These are phyloP conservation scores for Hypoxylon fuscum DNA, from an alignment of 495 filamentous ascomycete genomes.

Conservation along the genomic window DNA sequence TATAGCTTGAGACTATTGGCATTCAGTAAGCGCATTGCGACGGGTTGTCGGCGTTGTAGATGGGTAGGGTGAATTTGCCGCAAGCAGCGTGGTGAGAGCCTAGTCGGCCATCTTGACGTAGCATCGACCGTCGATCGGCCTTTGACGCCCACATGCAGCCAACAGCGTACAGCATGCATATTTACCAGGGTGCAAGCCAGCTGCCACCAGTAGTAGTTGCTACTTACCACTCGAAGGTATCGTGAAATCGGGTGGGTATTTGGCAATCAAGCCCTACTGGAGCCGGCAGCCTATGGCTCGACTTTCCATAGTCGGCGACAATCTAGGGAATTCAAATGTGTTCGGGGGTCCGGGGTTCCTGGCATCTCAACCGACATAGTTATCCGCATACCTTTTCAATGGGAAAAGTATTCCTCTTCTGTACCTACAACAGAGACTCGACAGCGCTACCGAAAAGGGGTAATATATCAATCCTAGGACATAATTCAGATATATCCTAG, in stretches of 20 bases:
- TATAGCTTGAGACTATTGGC: conserved; percentile 28
- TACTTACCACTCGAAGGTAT: not conserved
- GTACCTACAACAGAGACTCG: too few relatives aligned
- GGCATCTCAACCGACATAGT: not conserved
- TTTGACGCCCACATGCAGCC: not conserved
- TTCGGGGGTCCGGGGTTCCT: not conserved
- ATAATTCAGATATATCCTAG: too few relatives aligned
- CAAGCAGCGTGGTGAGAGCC: conserved; percentile 1
- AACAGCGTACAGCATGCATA: not conserved
- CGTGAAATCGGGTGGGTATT: not conserved
- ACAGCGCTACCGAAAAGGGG: too few relatives aligned
- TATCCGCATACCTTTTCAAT: too few relatives aligned
- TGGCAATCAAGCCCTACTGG: not conserved
- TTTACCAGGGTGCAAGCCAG: not conserved
- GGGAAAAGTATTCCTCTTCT: too few relatives aligned
- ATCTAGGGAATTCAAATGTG: not conserved
- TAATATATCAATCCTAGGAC: too few relatives aligned
- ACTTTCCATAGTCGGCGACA: not conserved
- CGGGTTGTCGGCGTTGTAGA: not conserved
- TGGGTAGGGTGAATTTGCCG: not conserved
- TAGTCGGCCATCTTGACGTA: not conserved
- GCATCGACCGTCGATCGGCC: not conserved
- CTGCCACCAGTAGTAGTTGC: not conserved
- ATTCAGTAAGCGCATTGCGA: conserved; percentile 37
- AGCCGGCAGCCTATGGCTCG: not conserved